Evolutionary conservation across 371 early-diverging fungal species (phyloP).

Genomic region (Massospora cicadina): DNA sequence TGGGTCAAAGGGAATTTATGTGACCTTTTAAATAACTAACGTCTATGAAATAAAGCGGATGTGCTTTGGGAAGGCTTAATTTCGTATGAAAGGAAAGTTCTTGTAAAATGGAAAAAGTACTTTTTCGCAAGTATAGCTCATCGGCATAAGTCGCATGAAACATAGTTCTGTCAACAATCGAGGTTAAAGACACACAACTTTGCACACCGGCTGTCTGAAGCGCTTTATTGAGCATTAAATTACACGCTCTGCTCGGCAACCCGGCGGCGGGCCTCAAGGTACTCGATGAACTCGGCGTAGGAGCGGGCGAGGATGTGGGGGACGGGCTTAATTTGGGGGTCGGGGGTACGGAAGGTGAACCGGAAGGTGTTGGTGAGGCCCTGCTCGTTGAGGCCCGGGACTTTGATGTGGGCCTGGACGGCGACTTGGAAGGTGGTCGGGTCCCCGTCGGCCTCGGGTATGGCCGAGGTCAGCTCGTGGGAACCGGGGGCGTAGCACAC

Average conservation of each 20-base stretch:
- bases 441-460: constrained; percentile 27
- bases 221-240: no score
- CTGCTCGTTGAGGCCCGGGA: constrained; percentile 29
- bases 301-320: constrained; percentile 44
- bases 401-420: constrained; percentile 66
- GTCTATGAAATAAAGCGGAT: no score
- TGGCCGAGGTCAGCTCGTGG: constrained; percentile 40
- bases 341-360: constrained; percentile 57
- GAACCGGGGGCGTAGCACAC: constrained; percentile 41
- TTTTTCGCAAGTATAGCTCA: no score
- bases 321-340: constrained; percentile 45
- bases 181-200: no score
- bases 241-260: constrained; percentile 13
- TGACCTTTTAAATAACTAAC: no score
- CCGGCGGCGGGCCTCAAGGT: constrained; percentile 48
- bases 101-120: no score
- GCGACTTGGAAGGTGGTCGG: constrained; percentile 34
- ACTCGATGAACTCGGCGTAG: constrained; percentile 57
- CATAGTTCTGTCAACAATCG: no score
- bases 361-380: constrained; percentile 68
- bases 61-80: no score
- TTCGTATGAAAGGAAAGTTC: no score
- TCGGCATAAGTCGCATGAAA: no score
- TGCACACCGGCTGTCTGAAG: no score
- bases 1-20: no score